A percentile compares a stretch with the other conserved stretches of the same genome.
phyloP scores from a whole-genome alignment of 352 stramenopile genomes.

The Achlya hypogyna region DNA sequence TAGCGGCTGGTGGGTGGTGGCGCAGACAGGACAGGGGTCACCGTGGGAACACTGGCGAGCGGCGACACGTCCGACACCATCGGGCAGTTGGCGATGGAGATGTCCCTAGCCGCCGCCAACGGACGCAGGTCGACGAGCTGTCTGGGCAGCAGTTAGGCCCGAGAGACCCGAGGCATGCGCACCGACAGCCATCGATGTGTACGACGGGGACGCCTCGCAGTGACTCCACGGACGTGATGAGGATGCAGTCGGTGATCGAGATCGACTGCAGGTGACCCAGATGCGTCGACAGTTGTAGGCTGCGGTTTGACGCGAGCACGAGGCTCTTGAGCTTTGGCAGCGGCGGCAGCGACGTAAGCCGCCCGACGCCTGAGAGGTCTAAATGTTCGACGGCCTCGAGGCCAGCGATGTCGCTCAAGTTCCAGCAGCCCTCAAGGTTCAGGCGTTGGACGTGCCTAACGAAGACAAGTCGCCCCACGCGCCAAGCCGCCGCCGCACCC shows the following conservation, averaged over 20 bases:
- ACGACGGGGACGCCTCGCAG: not conserved
- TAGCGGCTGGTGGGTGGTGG: not conserved
- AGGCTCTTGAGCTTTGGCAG: not conserved
- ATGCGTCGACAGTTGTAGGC: not conserved
- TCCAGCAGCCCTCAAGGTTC: slow-evolving; percentile 17
- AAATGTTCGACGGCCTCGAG: not conserved
- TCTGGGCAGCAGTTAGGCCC: not conserved
- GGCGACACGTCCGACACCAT: not conserved
- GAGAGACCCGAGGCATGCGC: not conserved
- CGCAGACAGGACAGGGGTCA: not conserved
- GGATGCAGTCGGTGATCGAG: slow-evolving; percentile 14
- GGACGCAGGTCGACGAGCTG: not conserved
- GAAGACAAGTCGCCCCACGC: not conserved
- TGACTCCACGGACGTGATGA: not conserved
- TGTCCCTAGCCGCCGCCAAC: not conserved
- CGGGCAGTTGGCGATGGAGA: not conserved
- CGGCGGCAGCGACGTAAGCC: not conserved
- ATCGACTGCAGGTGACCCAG: not conserved
- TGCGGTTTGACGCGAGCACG: not conserved
- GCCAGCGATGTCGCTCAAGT: not conserved
- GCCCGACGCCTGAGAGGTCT: slow-evolving; percentile 8
- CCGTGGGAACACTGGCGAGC: slow-evolving; percentile 1
- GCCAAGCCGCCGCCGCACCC: not conserved
- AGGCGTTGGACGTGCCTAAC: slow-evolving; percentile 1
- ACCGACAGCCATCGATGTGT: slow-evolving; percentile 16